These are phyloP conservation scores for Xanthoparmelia taractica DNA, from an alignment of 495 filamentous ascomycete species.

Conservation along the genomic window DNA sequence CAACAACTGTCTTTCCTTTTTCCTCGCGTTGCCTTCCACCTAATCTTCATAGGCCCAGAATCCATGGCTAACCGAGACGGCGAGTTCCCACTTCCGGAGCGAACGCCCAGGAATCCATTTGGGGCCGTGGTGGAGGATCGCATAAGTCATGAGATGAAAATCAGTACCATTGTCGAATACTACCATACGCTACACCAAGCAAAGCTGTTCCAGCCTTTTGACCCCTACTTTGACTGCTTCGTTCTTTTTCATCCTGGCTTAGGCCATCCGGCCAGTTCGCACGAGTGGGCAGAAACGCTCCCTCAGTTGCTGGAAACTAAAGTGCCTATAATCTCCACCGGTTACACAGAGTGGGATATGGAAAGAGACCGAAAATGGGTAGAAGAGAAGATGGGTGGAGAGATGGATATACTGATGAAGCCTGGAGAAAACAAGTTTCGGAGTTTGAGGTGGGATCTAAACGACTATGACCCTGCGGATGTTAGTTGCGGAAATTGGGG, in stretches of 20 bases:
- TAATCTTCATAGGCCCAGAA: conserved; percentile 67
- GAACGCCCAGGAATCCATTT: conserved; percentile 78
- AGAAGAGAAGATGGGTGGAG: conserved; percentile 67
- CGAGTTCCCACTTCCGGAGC: conserved; percentile 82
- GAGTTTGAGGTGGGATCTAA: conserved; percentile 94
- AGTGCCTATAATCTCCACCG: conserved; percentile 83
- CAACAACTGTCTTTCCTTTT: conserved; percentile 85
- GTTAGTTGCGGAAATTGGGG: conserved; percentile 95
- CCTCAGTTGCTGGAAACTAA: conserved; percentile 90
- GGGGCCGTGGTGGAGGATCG: conserved; percentile 87
- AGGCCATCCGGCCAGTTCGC: conserved; percentile 82
- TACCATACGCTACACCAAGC: conserved; percentile 94
- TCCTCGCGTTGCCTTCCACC: conserved; percentile 49
- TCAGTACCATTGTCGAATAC: conserved; percentile 94
- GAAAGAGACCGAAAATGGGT: conserved; percentile 86
- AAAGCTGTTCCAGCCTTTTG: conserved; percentile 80
- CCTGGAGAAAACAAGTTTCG: conserved; percentile 91
- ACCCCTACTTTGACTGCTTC: conserved; percentile 96
- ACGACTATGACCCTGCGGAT: conserved; percentile 91
- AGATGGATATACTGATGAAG: conserved; percentile 85
- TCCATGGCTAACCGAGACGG: conserved; percentile 82
- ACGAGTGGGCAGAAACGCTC: conserved; percentile 88
- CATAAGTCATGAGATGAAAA: conserved; percentile 78
- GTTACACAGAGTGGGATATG: conserved; percentile 94
- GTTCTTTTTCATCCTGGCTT: conserved; percentile 94